Base-by-base conservation (phyloP, 768 basidiomycete species). In the Tricholoma sp. region DNA sequence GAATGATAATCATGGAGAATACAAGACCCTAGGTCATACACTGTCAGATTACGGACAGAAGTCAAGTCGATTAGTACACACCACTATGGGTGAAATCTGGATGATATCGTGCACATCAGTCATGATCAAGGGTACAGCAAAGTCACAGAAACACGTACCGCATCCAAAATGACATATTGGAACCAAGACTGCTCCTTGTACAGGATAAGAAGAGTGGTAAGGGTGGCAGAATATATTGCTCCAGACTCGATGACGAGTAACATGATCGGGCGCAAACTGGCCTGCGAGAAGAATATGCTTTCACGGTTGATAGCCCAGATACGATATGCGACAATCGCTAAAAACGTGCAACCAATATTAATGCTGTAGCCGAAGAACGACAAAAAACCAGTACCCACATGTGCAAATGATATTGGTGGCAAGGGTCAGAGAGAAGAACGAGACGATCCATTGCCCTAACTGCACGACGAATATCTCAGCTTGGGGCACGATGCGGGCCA, bases 1-100 rank as follows among this genome's bases (percentile, higher is more conserved):
- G 72, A 45, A 75, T 70, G 51, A 74, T 76, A 59, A 76, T 70
- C 59, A 76, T 63, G 18, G 72, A 72, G 61, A 76, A 76, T 0
- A 74, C 74, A 34, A 71, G 65, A 50, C 74, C 66, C 54, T 59
- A 20, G 28, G 10, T 7, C 11, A 49, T 45, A 20, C n/a, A 49
- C 24, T 24, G 24, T 49, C 29, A 44, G 17, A 41, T 10, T 4
- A 13, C 29, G 4, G 4, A 9, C 24, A 44, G 6, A 15, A 17
- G 4, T 32, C 2, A 51, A 41, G 50, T 6, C 47, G n/a, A 48
- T 15, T 36, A 37, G 33, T 47, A 55, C 42, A 15, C 20, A 58
- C 37, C 29, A 62, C 66, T 36, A 52, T 53, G 36, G 50, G 54
- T 4, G 41, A 48, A 37, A 37, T 24, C 52, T 42, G 20, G 15